Percentiles rank a stretch among this genome's conserved stretches.
These are phyloP conservation scores for Metschnikowia dekortorum DNA, from an alignment of 805 yeast genomes.

Conservation along the genomic window DNA sequence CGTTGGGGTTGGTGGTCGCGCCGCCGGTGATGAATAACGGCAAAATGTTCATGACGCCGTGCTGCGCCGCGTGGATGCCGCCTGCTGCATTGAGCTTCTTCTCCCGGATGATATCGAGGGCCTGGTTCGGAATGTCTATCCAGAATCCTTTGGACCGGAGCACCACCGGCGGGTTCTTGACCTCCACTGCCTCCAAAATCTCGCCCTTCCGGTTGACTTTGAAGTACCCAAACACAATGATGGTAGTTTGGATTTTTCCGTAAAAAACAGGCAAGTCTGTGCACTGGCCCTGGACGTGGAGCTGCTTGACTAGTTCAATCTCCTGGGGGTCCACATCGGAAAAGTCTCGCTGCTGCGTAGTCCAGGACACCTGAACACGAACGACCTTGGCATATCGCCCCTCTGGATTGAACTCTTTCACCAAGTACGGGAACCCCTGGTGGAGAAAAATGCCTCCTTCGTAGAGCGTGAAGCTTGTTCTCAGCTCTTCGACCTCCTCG, in stretches of 20 bases:
- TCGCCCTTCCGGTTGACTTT: conserved; percentile 72
- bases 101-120: conserved; percentile 51
- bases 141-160: conserved; percentile 78
- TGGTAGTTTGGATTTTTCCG: conserved; percentile 71
- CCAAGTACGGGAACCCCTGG: conserved; percentile 87
- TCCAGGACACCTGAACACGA: conserved; percentile 91
- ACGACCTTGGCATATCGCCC: conserved; percentile 80
- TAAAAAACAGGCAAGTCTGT: conserved; percentile 58
- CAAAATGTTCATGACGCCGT: conserved; percentile 74
- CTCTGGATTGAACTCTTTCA: conserved; percentile 76
- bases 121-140: conserved; percentile 77
- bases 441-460: conserved; percentile 91
- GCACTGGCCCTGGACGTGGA: conserved; percentile 33
- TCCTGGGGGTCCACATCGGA: conserved; percentile 88
- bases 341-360: conserved; percentile 84
- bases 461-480: conserved; percentile 87
- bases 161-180: conserved; percentile 77
- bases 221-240: conserved; percentile 87
- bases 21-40: conserved; percentile 73
- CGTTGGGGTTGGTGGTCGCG: conserved; percentile 42
- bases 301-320: conserved; percentile 58
- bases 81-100: conserved; percentile 74
- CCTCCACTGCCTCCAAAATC: conserved; percentile 91
- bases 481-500: conserved; percentile 83
- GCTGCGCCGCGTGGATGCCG: conserved; percentile 96